Base-by-base conservation (phyloP, 1,284 basidiomycete species). In the Hortiboletus rubellus region DNA sequence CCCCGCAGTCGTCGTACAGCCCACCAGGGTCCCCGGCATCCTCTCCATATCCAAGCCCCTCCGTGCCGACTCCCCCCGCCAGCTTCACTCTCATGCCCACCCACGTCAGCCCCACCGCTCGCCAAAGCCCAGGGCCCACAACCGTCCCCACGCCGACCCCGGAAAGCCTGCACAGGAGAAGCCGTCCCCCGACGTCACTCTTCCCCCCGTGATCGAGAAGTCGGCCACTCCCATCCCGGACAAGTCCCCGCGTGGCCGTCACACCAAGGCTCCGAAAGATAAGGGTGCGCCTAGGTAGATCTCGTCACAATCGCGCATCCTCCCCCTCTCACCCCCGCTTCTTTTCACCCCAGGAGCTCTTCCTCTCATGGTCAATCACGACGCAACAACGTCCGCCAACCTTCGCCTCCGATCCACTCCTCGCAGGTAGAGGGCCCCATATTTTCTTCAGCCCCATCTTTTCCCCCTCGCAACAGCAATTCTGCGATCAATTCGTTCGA, bases 21-120 rank as follows among this genome's bases (percentile, higher is more conserved):
- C 87, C 2, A 89, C 88, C 15, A 81, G 80, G 57, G 87, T 82
- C 0, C 87, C 88, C 1, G 87, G 87, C 66, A 77, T 90, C 17
- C 80, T 90, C 54, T 81, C 84, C 51, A 77, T 90, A 55, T 83
- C 86, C 55, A 87, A 85, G 76, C 84, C 85, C 18, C 61, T 72
- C 18, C 74, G 77, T 44, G 62, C 73, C 7, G 64, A 70, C 7
- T 60, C 67, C 0, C 69, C 71, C 3, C 72, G 74, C 24, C 70
- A 71, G 36, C 77, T 77, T 54, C 73, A 69, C 0, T 62, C 52
- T 6, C 63, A 65, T 30, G 52, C 46, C 24, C 57, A 67, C 9
- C 60, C 72, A 42, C 73, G 72, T 51, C 75, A 75, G 34, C 71
- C 75, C 10, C 72, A 72, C 40, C 74, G 67, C 55, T 69, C 73